phyloP scores from a whole-genome alignment of 2,329 filamentous ascomycete genomes.

The Pseudocercospora cruenta region DNA sequence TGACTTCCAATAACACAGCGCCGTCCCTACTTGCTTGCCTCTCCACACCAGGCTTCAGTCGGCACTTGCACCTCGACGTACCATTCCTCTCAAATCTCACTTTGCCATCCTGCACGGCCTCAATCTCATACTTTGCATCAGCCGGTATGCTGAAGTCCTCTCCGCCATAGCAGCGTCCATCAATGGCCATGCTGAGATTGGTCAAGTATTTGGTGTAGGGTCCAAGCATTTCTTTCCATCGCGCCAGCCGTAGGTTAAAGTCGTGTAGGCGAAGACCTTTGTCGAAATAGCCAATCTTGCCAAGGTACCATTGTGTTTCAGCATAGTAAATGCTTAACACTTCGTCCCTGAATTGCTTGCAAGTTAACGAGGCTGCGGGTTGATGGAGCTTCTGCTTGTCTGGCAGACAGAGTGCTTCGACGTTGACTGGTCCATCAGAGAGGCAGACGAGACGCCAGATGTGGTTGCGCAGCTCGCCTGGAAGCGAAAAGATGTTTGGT shows the following conservation, averaged over 20 bases:
- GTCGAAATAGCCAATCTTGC: conserved; percentile 27
- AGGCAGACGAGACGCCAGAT: conserved; percentile 25
- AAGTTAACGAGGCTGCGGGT: conserved; percentile 24
- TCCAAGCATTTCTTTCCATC: conserved; percentile 22
- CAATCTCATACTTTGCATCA: conserved; percentile 24
- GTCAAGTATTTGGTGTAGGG: conserved; percentile 13
- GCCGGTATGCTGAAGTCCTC: conserved; percentile 19
- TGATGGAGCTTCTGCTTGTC: conserved; percentile 21
- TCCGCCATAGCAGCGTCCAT: conserved; percentile 27
- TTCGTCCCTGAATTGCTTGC: conserved; percentile 23
- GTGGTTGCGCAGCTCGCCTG: conserved; percentile 24
- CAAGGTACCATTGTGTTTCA: conserved; percentile 27
- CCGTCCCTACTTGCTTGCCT: conserved; percentile 22
- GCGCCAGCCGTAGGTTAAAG: conserved; percentile 22
- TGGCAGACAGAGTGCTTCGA: conserved; percentile 23
- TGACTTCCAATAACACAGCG: conserved; percentile 25
- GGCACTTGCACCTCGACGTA: conserved; percentile 21
- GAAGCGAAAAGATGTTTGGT: conserved; percentile 15
- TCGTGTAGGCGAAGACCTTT: conserved; percentile 24
- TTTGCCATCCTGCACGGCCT: conserved; percentile 14
- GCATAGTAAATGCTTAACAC: conserved; percentile 29
- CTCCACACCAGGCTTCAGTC: conserved; percentile 24
- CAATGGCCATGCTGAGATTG: conserved; percentile 23
- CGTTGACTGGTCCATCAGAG: conserved; percentile 8
- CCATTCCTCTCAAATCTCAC: conserved; percentile 27